These are phyloP conservation scores for Monilinia vaccinii-corymbosi DNA, from an alignment of 2,329 filamentous ascomycete species.

Conservation along the genomic window DNA sequence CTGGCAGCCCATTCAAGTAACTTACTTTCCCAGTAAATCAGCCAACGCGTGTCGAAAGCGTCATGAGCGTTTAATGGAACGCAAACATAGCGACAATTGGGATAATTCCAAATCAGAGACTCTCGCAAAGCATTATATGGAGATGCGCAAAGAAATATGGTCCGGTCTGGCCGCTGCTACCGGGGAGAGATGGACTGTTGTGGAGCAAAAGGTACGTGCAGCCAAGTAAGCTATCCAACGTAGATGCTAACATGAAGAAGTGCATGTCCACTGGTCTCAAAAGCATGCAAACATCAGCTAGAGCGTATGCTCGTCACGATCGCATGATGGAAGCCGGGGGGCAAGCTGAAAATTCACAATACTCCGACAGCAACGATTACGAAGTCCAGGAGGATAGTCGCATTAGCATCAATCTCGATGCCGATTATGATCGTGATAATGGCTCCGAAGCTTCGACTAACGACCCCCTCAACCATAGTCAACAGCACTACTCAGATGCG, in stretches of 20 bases:
- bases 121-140: conserved; percentile 71
- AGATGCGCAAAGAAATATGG: conserved; percentile 75
- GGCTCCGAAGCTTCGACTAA: conserved; percentile 10
- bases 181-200: conserved; percentile 75
- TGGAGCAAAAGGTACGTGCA: conserved; percentile 49
- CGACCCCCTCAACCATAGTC: conserved; percentile 1
- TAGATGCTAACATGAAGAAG: conserved; percentile 35
- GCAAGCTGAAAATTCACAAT: background rate
- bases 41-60: conserved; percentile 71
- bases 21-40: conserved; percentile 69
- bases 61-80: conserved; percentile 76
- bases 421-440: conserved; percentile 23
- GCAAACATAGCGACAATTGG: conserved; percentile 53
- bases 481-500: conserved; percentile 10
- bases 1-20: conserved; percentile 71
- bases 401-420: conserved; percentile 53
- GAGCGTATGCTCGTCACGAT: conserved; percentile 57
- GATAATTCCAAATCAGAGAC: conserved; percentile 65
- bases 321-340: conserved; percentile 32
- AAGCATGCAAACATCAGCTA: conserved; percentile 63
- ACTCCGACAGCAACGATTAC: conserved; percentile 4
- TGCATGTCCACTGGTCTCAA: conserved; percentile 79
- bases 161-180: conserved; percentile 58
- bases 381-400: conserved; percentile 49
- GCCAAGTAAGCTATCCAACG: background rate